A percentile compares a stretch with the other conserved stretches of the same genome.
Evolutionary conservation across 139 green algal species (phyloP).

Genomic region (Zygnema cylindricum): DNA sequence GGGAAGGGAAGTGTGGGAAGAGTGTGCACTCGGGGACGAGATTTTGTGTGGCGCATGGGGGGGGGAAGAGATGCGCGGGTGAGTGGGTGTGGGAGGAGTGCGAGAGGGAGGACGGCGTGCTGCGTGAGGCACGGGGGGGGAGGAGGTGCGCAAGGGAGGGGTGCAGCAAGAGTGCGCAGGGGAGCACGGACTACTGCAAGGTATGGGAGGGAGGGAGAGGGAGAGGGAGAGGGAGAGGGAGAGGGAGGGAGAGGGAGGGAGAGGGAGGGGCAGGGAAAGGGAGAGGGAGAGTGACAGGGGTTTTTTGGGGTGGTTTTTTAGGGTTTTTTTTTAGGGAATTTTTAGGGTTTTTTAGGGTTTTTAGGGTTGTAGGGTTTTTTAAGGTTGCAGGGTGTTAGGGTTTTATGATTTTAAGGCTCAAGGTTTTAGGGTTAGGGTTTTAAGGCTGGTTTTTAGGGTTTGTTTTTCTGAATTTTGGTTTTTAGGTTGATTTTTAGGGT

Average conservation of each 20-base stretch:
- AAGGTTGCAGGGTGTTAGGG: neutral
- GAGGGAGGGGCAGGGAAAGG: neutral
- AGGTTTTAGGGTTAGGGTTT: neutral
- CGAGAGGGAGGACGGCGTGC: conserved; percentile 42
- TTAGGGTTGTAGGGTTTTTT: too few species aligned
- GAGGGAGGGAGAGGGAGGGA: neutral
- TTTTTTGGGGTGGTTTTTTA: neutral
- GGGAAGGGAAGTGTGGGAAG: conserved; percentile 17
- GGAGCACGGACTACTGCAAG: conserved; percentile 53
- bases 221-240: neutral
- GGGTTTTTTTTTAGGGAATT: neutral
- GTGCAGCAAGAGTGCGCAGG: conserved; percentile 53
- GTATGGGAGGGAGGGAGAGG: neutral
- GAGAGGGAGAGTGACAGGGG: neutral
- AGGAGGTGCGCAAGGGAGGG: conserved; percentile 8
- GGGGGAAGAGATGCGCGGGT: conserved; percentile 31
- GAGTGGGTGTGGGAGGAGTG: conserved; percentile 42
- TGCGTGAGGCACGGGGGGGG: conserved; percentile 53
- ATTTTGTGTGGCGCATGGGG: conserved; percentile 52
- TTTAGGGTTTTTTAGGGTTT: too few species aligned
- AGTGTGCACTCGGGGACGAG: conserved; percentile 44
- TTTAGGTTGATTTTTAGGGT: neutral
- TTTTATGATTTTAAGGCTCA: neutral
- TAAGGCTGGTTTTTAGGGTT: too few species aligned
- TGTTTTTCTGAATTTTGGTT: too few species aligned